phyloP scores from a whole-genome alignment of 306 rosid genomes.

The Trifolium subterraneum region DNA sequence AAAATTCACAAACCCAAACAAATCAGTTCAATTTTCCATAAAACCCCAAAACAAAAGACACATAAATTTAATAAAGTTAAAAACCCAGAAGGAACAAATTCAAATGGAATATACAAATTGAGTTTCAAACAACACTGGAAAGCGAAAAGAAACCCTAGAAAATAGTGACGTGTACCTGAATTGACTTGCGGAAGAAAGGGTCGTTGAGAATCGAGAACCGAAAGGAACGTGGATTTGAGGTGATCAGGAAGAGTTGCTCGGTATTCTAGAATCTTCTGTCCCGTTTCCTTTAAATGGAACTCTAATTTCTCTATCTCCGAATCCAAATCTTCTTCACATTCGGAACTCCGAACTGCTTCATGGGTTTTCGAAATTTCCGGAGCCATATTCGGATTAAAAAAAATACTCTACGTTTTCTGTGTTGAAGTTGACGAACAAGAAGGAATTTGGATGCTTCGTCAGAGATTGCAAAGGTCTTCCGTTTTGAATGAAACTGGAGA shows the following conservation, averaged over 20 bases:
- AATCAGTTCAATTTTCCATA: not conserved
- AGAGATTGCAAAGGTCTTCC: no score
- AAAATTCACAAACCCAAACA: conserved; percentile 1
- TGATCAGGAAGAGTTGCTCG: conserved; percentile 70
- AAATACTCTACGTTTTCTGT: not conserved
- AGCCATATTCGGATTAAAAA: conserved; percentile 47
- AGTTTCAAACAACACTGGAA: no score
- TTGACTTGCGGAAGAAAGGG: conserved; percentile 46
- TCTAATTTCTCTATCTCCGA: conserved; percentile 60
- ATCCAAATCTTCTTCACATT: conserved; percentile 32
- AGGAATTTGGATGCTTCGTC: no score
- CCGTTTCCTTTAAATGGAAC: conserved; percentile 60
- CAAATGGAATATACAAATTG: not conserved
- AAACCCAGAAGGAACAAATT: not conserved
- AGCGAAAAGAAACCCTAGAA: conserved; percentile 31
- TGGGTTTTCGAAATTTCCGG: conserved; percentile 22
- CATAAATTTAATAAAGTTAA: conserved; percentile 5
- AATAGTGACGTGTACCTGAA: conserved; percentile 16
- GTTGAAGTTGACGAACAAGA: no score
- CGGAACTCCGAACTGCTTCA: conserved; percentile 44
- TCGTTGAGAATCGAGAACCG: conserved; percentile 59
- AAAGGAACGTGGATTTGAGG: conserved; percentile 58
- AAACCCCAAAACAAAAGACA: not conserved
- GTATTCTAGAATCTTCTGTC: conserved; percentile 62
- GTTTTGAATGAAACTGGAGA: no score